Percentiles rank a stretch among this genome's conserved stretches.
phyloP scores from a whole-genome alignment of 2,329 filamentous ascomycete genomes.

The Colletotrichum magnum region DNA sequence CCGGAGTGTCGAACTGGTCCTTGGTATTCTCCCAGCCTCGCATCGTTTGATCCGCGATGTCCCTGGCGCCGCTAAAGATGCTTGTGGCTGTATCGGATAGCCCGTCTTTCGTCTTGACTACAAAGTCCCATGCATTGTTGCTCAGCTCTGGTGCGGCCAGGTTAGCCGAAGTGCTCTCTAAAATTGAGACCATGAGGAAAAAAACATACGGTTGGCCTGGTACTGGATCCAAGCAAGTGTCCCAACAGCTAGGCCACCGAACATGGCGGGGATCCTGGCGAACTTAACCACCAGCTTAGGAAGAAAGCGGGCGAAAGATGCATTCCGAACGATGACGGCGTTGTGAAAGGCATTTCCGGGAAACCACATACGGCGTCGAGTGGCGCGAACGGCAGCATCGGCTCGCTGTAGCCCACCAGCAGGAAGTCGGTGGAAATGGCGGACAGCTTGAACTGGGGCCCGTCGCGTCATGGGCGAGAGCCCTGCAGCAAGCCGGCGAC shows the following conservation, averaged over 20 bases:
- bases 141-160: conserved; percentile 72
- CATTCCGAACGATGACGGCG: conserved; percentile 74
- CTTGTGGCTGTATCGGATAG: conserved; percentile 78
- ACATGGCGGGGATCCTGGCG: conserved; percentile 87
- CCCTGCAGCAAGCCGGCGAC: conserved; percentile 82
- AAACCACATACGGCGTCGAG: conserved; percentile 80
- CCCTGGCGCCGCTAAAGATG: conserved; percentile 79
- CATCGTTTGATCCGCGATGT: conserved; percentile 83
- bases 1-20: conserved; percentile 77
- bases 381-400: conserved; percentile 73
- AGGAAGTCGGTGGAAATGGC: conserved; percentile 76
- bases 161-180: not conserved
- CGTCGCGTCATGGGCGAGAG: conserved; percentile 77
- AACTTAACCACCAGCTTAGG: conserved; percentile 95
- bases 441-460: conserved; percentile 67
- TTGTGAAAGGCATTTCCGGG: conserved; percentile 89
- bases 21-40: conserved; percentile 88
- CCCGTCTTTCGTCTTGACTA: conserved; percentile 80
- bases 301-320: conserved; percentile 76
- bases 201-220: conserved; percentile 83
- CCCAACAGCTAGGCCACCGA: conserved; percentile 89
- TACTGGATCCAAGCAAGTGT: conserved; percentile 95
- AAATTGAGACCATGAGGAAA: not conserved
- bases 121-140: conserved; percentile 82
- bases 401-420: conserved; percentile 78